phyloP scores from a whole-genome alignment of 2,329 filamentous ascomycete species.

The Cytospora schulzeri region DNA sequence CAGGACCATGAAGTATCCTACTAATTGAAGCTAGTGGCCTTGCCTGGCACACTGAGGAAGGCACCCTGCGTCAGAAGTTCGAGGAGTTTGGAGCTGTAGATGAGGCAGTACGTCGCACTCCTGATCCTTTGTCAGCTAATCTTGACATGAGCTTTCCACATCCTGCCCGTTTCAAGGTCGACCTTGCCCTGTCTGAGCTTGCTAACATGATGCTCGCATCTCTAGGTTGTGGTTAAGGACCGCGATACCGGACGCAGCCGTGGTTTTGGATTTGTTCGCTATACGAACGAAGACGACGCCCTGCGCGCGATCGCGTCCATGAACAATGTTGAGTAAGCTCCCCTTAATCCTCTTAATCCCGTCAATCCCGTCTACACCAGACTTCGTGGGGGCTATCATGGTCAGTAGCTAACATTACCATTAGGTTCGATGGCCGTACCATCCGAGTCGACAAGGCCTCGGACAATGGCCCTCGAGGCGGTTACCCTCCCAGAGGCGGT shows the following conservation, averaged over 20 bases:
- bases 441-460: conserved; percentile 97
- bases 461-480: conserved; percentile 69
- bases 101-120: conserved; percentile 77
- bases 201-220: conserved; percentile 4
- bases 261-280: conserved; percentile 96
- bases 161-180: not conserved
- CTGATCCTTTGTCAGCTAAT: not conserved
- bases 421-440: conserved; percentile 86
- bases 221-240: conserved; percentile 93
- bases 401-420: not conserved
- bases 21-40: conserved; percentile 69
- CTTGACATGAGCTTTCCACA: not conserved
- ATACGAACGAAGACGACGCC: conserved; percentile 73
- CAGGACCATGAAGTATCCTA: conserved; percentile 12
- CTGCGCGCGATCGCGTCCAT: conserved; percentile 75
- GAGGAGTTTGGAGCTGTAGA: conserved; percentile 88
- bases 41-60: conserved; percentile 96
- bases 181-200: not conserved
- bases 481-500: conserved; percentile 54
- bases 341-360: not conserved
- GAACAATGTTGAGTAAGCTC: conserved; percentile 85
- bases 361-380: not conserved
- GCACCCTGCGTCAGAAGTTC: conserved; percentile 85
- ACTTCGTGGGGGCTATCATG: not conserved
- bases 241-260: conserved; percentile 95